phyloP scores from a whole-genome alignment of 1,139 yeast genomes.

The Yamadazyma blattariae region DNA sequence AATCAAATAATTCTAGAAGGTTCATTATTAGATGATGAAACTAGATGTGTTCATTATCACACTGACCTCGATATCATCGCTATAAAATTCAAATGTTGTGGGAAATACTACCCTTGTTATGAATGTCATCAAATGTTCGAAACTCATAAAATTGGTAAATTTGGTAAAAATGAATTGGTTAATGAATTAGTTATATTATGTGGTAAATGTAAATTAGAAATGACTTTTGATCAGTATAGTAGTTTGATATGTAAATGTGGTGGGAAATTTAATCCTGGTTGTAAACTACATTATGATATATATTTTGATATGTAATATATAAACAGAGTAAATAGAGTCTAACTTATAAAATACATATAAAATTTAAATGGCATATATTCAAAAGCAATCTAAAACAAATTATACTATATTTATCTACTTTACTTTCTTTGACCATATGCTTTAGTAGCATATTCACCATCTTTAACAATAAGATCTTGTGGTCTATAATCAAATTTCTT shows the following conservation, averaged over 20 bases:
- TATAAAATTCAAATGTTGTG: conserved; percentile 40
- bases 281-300: conserved; percentile 33
- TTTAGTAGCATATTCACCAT: conserved; percentile 72
- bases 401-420: too few species aligned
- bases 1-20: conserved; percentile 3
- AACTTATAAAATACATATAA: too few species aligned
- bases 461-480: conserved; percentile 67
- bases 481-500: conserved; percentile 67
- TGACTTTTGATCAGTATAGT: conserved; percentile 26
- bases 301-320: conserved; percentile 27
- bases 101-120: conserved; percentile 36
- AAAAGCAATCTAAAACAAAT: too few species aligned
- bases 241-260: conserved; percentile 17
- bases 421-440: conserved; percentile 59
- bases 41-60: conserved; percentile 41
- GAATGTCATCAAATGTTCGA: conserved; percentile 30
- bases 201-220: conserved; percentile 31
- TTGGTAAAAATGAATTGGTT: background rate
- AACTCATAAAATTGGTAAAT: background rate
- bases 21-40: conserved; percentile 25
- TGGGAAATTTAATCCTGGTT: conserved; percentile 35
- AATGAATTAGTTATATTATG: conserved; percentile 30
- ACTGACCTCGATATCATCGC: conserved; percentile 38
- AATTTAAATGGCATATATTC: too few species aligned
- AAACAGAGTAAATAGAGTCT: too few species aligned